Percentiles rank a stretch among this genome's conserved stretches.
Conservation (phyloP, 768 basidiomycete genomes). For the Phaeolepiota aurea region DNA sequence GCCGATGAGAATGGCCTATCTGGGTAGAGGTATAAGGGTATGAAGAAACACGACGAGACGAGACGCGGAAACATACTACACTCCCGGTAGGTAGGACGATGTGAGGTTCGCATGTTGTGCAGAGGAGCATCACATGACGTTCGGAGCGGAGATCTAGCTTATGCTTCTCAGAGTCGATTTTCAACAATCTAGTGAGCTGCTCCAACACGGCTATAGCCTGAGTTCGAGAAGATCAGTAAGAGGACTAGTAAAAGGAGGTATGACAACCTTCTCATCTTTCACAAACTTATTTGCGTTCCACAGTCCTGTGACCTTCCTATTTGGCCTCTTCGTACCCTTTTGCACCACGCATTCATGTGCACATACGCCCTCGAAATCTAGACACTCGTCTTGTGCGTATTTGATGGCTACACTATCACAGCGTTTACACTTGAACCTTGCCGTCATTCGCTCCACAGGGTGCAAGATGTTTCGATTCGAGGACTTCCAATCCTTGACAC, state of each 20-base stretch:
- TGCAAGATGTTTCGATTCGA: conserved; percentile 38
- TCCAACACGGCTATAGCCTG: too few relatives aligned
- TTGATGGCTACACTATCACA: conserved; percentile 31
- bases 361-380: conserved; percentile 54
- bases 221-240: too few relatives aligned
- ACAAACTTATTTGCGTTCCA: conserved; percentile 49
- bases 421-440: conserved; percentile 46
- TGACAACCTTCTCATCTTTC: conserved; percentile 59
- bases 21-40: too few relatives aligned
- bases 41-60: too few relatives aligned
- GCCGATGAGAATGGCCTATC: conserved; percentile 60
- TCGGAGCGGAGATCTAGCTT: too few relatives aligned
- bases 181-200: too few relatives aligned
- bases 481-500: conserved; percentile 42
- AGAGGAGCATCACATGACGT: too few relatives aligned
- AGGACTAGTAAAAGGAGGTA: too few relatives aligned
- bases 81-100: conserved; percentile 39
- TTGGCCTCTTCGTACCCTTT: conserved; percentile 15
- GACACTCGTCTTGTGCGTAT: conserved; percentile 31
- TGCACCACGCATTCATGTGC: conserved; percentile 43
- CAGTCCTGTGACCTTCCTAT: conserved; percentile 13
- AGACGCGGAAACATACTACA: conserved; percentile 40
- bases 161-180: too few relatives aligned
- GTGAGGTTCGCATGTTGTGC: conserved; percentile 39
- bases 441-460: conserved; percentile 50